Base-by-base conservation (phyloP, 2,329 filamentous ascomycete genomes). In the Colletotrichum truncatum region DNA sequence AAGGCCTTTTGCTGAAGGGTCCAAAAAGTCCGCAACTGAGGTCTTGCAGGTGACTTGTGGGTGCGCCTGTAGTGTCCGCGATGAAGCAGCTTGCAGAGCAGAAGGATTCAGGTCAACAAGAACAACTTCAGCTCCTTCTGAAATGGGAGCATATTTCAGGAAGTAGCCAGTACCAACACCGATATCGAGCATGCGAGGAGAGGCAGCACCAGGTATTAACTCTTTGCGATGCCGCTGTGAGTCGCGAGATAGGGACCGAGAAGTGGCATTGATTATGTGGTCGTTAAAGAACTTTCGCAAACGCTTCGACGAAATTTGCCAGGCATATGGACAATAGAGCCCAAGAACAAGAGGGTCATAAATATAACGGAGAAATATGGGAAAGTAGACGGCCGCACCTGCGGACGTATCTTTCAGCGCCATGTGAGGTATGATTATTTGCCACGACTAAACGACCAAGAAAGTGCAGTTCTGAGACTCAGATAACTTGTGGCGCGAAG, bases 291-390 rank as follows among this genome's bases (percentile, higher is more conserved):
- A 64, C 8, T 25, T 11, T 2, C 36, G 28, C 30, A 64, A 6
- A 12, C n/a, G 28, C n/a, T 32, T 39, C 8, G 45, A 38, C 8
- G 53, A 11, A 6, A 59, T 59, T 8, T 45, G 36, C 80, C 79
- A 81, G 28, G 76, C 70, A 64, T 69, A 75, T 26, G 62, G 69
- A 68, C 76, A 75, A 56, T 77, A 77, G 64, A 78, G 71, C 23
- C 70, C 69, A 5, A 79, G 72, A 6, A 79, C 74, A 52, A 70
- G 70, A 38, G 69, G 59, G 57, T 78, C 73, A 43, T 78, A 78
- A 21, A 72, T 48, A 64, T 64, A 59, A 9, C 60, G 45, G 4
- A 64, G 60, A 12, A 51, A 30, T 12, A 64, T 4, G 18, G 53
- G 60, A 1, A 58, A 23, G 23, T 64, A 64, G 26, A 64, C 38